phyloP scores from a whole-genome alignment of 768 basidiomycete genomes.

The Rossbeevera mucosa region DNA sequence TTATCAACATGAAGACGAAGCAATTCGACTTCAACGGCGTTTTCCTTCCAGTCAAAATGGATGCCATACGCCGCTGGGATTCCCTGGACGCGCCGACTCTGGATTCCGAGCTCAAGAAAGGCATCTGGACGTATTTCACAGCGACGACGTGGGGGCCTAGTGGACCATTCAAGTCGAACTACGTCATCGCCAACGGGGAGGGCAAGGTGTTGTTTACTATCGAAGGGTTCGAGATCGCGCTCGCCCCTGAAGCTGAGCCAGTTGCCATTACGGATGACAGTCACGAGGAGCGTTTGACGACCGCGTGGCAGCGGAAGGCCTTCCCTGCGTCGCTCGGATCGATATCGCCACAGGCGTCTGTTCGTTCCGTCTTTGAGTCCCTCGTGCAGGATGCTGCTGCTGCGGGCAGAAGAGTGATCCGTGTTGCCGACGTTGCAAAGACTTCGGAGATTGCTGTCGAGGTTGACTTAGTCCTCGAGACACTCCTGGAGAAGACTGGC shows the following conservation, averaged over 20 bases:
- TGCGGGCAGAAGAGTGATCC: constrained; percentile 22
- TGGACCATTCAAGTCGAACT: constrained; percentile 23
- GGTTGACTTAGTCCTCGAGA: constrained; percentile 14
- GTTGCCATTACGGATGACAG: constrained; percentile 22
- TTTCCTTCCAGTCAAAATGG: constrained; percentile 30
- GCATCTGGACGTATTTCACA: constrained; percentile 30
- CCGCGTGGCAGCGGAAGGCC: constrained; percentile 28
- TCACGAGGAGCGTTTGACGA: constrained; percentile 29
- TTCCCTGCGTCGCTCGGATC: constrained; percentile 20
- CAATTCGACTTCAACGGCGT: constrained; percentile 31
- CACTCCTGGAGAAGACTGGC: constrained; percentile 12
- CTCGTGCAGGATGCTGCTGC: constrained; percentile 14
- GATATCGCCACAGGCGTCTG: not conserved
- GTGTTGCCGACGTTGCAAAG: constrained; percentile 23
- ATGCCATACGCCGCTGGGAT: constrained; percentile 29
- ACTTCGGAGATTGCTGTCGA: constrained; percentile 15
- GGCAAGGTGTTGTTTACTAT: constrained; percentile 32
- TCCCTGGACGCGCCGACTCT: constrained; percentile 21
- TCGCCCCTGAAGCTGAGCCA: constrained; percentile 27
- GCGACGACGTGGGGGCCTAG: constrained; percentile 20
- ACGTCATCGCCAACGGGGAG: constrained; percentile 26
- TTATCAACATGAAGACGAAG: constrained; percentile 27
- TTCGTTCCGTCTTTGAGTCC: constrained; percentile 16
- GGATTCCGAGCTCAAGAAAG: constrained; percentile 26
- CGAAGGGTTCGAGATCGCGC: constrained; percentile 32